Evolutionary conservation across 208 protist genomes (phyloP), one percentile per base, ranked within the genome.

Genomic region (Leishmania major): DNA sequence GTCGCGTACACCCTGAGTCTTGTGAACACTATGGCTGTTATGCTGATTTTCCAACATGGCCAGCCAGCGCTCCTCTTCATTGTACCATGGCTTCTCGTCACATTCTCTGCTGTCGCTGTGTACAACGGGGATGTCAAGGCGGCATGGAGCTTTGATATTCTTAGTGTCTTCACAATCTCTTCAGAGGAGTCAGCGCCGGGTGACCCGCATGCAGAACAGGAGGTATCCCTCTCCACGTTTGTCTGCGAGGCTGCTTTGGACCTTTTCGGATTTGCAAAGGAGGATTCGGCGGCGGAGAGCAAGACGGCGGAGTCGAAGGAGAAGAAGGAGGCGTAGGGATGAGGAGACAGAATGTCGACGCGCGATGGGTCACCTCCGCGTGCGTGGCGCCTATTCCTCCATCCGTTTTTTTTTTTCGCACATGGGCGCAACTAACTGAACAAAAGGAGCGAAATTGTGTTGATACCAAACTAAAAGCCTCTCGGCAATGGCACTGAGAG

Each of bases 21-120:
- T 43, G 75, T 96, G 8, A 96, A 96, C 77, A 99, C 98, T 19
- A 97, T 99, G 88, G 89, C 73, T 47, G 96, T 99, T 45, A 99
- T 99, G 99, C 49, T 99, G n/a, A 81, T 97, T 37, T 99, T 97
- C 81, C 79, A 96, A 73, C 91, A 96, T 81, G 98, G 98, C 15
- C 98, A 99, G 89, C 96, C 96, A 8, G 96, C 96, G 35, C 87
- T 98, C 31, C 88, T 98, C 53, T 98, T 96, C 83, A 96, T 98
- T 73, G 96, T 98, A 22, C 96, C 96, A 57, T 98, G 92, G 91
- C 87, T 97, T 28, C 83, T 96, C 8, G 87, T 97, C 77, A 89
- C 91, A 1, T 96, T 96, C 84, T 78, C 81, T 45, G 45, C 78
- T 13, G 77, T 90, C 19, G 85, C 80, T 4, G 35, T 91, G 2